These are phyloP conservation scores for Hortiboletus rubellus DNA, from an alignment of 1,284 basidiomycete species.

Conservation along the genomic window DNA sequence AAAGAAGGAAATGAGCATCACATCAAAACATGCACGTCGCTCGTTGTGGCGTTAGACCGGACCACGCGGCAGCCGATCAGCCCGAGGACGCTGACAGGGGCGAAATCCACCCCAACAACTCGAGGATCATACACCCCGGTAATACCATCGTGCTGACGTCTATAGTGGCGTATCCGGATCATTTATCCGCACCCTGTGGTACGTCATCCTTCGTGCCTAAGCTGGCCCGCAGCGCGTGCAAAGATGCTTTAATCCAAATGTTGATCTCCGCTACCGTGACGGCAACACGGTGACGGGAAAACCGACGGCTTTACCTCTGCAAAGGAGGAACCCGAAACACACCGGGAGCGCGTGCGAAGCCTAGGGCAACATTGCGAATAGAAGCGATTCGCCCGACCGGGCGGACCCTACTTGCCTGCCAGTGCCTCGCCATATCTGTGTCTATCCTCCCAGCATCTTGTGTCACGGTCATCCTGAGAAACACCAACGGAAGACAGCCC, in stretches of 20 bases:
- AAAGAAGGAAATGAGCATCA: neutral
- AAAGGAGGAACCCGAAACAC: neutral
- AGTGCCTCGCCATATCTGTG: conserved; percentile 1
- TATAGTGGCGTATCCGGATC: conserved; percentile 8
- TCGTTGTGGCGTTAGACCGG: conserved; percentile 6
- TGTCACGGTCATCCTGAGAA: neutral
- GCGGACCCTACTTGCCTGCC: conserved; percentile 12
- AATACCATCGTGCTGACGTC: conserved; percentile 11
- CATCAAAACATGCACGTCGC: conserved; percentile 12
- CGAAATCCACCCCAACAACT: conserved; percentile 9
- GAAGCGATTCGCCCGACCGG: conserved; percentile 9
- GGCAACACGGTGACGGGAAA: neutral
- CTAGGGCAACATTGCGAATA: conserved; percentile 6
- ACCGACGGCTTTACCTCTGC: conserved; percentile 1
- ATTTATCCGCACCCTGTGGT: neutral
- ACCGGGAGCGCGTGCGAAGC: neutral
- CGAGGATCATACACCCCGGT: conserved; percentile 13
- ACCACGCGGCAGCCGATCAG: conserved; percentile 19
- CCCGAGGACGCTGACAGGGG: neutral
- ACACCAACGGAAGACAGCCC: neutral
- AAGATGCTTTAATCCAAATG: neutral
- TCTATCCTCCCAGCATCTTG: neutral
- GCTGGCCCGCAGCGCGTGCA: neutral
- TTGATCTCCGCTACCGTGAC: conserved; percentile 4
- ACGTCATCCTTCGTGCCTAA: conserved; percentile 13